These are phyloP conservation scores for Taphrina pruni DNA, from an alignment of 1,139 yeast species.

Conservation along the genomic window DNA sequence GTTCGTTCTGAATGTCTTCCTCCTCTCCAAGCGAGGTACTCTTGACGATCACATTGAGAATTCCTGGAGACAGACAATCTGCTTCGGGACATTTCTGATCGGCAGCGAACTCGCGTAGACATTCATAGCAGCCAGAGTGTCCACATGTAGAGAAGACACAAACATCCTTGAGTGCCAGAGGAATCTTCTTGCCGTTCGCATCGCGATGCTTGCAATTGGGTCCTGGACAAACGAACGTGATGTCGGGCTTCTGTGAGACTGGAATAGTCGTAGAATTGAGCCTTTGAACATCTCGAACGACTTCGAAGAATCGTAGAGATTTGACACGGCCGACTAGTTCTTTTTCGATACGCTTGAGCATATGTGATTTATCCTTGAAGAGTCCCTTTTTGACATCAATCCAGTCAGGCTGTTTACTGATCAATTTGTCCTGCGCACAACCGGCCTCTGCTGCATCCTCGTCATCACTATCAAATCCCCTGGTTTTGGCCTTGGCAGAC, in stretches of 20 bases:
- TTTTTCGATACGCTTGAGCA: conserved; percentile 11
- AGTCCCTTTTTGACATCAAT: conserved; percentile 12
- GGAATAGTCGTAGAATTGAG: conserved; percentile 16
- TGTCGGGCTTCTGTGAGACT: neutral
- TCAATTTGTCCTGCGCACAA: conserved; percentile 15
- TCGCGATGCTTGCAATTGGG: conserved; percentile 13
- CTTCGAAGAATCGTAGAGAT: conserved; percentile 15
- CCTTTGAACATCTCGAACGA: conserved; percentile 27
- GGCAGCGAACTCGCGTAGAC: conserved; percentile 23
- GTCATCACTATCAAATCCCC: neutral
- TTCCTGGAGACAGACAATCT: conserved; percentile 26
- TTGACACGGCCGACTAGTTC: conserved; percentile 20
- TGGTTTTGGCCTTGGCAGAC: neutral
- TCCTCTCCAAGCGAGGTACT: conserved; percentile 20
- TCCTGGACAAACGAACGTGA: conserved; percentile 17
- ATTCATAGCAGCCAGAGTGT: conserved; percentile 39
- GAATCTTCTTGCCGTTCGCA: neutral
- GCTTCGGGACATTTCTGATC: conserved; percentile 25
- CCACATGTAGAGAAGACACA: conserved; percentile 41
- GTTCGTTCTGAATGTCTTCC: conserved; percentile 22
- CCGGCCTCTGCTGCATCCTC: neutral
- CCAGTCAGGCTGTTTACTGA: conserved; percentile 21
- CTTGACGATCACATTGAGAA: conserved; percentile 28
- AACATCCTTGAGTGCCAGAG: conserved; percentile 16
- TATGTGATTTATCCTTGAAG: conserved; percentile 20